Conservation (phyloP, 1,139 yeast genomes). For the Candida labiduridarum region DNA sequence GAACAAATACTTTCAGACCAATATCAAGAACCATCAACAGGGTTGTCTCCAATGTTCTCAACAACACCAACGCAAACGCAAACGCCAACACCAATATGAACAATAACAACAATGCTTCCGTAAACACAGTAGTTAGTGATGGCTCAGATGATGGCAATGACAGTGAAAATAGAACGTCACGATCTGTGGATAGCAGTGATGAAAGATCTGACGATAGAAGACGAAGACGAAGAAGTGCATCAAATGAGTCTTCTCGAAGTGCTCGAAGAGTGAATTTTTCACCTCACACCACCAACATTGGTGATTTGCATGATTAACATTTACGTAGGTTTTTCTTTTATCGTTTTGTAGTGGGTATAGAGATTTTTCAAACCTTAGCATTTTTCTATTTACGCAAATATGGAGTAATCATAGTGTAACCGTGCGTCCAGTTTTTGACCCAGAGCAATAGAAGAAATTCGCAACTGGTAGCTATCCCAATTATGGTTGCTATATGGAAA, state of each 20-base stretch:
- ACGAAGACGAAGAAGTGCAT: conserved; percentile 12
- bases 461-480: background rate
- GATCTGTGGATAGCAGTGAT: conserved; percentile 1
- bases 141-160: background rate
- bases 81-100: background rate
- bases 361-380: background rate
- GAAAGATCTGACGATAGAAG: conserved; percentile 1
- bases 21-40: background rate
- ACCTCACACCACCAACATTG: conserved; percentile 18
- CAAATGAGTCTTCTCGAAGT: conserved; percentile 12
- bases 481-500: background rate
- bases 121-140: background rate
- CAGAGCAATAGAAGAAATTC: background rate
- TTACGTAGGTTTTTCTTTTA: background rate
- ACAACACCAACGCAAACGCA: background rate
- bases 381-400: background rate
- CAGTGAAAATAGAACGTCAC: background rate
- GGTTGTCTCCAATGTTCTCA: background rate
- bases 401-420: background rate
- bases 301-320: conserved; percentile 14
- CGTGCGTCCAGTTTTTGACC: background rate
- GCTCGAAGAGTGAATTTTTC: conserved; percentile 17
- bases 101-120: background rate
- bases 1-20: conserved; percentile 6
- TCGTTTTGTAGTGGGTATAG: background rate